A percentile compares a stretch with the other conserved stretches of the same genome.
phyloP scores from a whole-genome alignment of 2,329 filamentous ascomycete genomes.

The Phialocephala sp. region DNA sequence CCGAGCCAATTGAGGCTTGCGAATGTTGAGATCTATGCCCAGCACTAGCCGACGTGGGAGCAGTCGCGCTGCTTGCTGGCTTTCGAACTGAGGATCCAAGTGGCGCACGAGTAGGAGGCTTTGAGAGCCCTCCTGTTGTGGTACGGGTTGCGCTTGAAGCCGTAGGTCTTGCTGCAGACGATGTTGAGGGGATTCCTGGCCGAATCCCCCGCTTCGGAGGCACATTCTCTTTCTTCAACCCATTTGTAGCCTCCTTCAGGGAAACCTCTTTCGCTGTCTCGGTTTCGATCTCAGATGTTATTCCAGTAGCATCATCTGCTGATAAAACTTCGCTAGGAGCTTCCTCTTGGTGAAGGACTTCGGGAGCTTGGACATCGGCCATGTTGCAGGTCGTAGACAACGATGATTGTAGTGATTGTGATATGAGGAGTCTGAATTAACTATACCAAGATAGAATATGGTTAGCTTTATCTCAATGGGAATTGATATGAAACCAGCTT shows the following conservation, averaged over 20 bases:
- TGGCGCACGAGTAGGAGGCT: conserved; percentile 42
- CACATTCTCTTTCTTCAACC: conserved; percentile 42
- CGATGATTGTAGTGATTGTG: background rate
- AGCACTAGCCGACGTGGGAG: conserved; percentile 38
- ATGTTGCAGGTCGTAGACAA: conserved; percentile 32
- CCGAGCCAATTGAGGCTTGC: conserved; percentile 39
- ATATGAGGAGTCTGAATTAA: conserved; percentile 10
- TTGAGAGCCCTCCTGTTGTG: conserved; percentile 41
- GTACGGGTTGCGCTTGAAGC: conserved; percentile 38
- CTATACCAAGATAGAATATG: conserved; percentile 19
- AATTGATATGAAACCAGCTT: conserved; percentile 25
- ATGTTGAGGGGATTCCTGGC: conserved; percentile 34
- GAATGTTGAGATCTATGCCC: conserved; percentile 34
- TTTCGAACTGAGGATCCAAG: conserved; percentile 39
- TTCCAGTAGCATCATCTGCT: conserved; percentile 36
- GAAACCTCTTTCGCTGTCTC: conserved; percentile 39
- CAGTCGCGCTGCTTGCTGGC: conserved; percentile 40
- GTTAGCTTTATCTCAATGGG: conserved; percentile 25
- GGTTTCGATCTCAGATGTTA: conserved; percentile 37
- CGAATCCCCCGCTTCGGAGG: conserved; percentile 39
- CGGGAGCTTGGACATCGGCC: conserved; percentile 38
- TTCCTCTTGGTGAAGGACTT: conserved; percentile 34
- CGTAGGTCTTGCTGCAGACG: conserved; percentile 37
- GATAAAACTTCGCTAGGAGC: conserved; percentile 32
- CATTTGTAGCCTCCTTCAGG: conserved; percentile 36